Conservation (phyloP, 441 rosid genomes). For the Bruguiera hainesii region DNA sequence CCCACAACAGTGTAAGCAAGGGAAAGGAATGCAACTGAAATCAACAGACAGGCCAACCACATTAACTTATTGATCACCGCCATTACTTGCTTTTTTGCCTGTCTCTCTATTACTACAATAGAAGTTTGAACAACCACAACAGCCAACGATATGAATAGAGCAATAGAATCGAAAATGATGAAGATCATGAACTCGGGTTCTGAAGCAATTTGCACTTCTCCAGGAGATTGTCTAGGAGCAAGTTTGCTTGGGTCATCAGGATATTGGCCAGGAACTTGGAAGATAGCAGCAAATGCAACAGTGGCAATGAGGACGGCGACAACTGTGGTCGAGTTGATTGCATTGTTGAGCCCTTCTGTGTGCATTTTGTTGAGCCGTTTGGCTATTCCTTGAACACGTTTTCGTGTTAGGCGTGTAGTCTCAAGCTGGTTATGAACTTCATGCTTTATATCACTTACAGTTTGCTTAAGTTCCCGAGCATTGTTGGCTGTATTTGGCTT, state of each 20-base stretch:
- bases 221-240: conserved; percentile 42
- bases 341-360: conserved; percentile 85
- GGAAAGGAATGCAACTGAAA: conserved; percentile 77
- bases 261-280: conserved; percentile 72
- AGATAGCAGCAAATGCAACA: conserved; percentile 93
- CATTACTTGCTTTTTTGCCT: conserved; percentile 86
- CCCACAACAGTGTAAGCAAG: conserved; percentile 83
- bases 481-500: conserved; percentile 36
- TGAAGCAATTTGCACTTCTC: conserved; percentile 66
- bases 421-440: conserved; percentile 87
- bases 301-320: conserved; percentile 97
- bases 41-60: conserved; percentile 90
- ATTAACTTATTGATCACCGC: conserved; percentile 84
- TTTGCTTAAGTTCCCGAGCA: conserved; percentile 72
- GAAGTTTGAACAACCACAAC: conserved; percentile 98
- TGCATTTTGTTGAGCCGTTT: conserved; percentile 83
- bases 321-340: conserved; percentile 84
- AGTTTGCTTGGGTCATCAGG: conserved; percentile 42
- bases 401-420: conserved; percentile 69
- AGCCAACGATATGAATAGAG: conserved; percentile 91
- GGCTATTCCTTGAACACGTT: conserved; percentile 76
- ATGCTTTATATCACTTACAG: conserved; percentile 92
- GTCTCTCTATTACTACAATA: conserved; percentile 77
- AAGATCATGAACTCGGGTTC: conserved; percentile 64
- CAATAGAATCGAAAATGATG: conserved; percentile 77